Conservation (phyloP, 257 asterid genomes). For the Solanum chaucha region DNA sequence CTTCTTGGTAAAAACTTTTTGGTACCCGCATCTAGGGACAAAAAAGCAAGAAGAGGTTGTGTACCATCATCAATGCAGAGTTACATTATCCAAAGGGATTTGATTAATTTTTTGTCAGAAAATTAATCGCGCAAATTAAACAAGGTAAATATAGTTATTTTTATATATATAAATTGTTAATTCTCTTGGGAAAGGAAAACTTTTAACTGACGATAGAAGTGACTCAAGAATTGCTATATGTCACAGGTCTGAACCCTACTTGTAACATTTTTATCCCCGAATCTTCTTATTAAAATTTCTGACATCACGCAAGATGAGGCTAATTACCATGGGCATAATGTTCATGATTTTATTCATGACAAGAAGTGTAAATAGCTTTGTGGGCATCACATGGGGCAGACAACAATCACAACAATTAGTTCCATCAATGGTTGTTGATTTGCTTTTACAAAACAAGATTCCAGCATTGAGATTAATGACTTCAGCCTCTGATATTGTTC, state of each 20-base stretch:
- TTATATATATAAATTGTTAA: neutral
- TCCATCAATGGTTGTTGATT: neutral
- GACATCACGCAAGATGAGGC: neutral
- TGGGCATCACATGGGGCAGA: conserved; percentile 28
- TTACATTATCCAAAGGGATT: neutral
- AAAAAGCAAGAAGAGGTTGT: neutral
- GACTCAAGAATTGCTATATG: neutral
- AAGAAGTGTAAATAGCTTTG: neutral
- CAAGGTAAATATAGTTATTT: neutral
- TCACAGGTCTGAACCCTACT: neutral
- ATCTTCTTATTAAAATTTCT: too few relatives aligned
- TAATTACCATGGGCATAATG: neutral
- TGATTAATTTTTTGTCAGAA: too few relatives aligned
- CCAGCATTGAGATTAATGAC: conserved; percentile 5
- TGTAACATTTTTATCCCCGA: neutral
- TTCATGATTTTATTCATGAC: neutral
- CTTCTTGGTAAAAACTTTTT: too few relatives aligned
- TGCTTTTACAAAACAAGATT: neutral
- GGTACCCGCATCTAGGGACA: neutral
- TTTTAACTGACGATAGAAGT: neutral
- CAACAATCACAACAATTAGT: neutral
- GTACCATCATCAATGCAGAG: neutral
- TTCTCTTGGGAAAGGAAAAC: neutral
- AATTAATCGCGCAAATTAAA: neutral
- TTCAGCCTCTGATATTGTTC: neutral